Percentiles rank a stretch among this genome's conserved stretches.
Evolutionary conservation across 768 basidiomycete genomes (phyloP).

Genomic region (Mycena venus): DNA sequence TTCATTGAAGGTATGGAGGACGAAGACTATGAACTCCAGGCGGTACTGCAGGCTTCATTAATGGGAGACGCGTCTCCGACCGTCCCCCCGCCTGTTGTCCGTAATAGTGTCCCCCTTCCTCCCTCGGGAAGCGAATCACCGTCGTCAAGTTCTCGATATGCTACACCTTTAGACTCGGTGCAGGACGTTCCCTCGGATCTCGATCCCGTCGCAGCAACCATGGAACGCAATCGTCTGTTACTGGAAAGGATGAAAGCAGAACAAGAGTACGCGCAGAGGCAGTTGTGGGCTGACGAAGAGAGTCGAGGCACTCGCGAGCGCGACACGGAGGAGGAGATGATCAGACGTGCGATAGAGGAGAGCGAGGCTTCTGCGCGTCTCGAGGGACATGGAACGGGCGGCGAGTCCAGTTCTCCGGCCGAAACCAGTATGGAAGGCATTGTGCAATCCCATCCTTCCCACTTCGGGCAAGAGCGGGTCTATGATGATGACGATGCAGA

Average conservation of each 20-base stretch:
- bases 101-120: slow-evolving; percentile 43
- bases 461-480: slow-evolving; percentile 53
- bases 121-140: slow-evolving; percentile 32
- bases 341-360: slow-evolving; percentile 72
- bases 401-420: slow-evolving; percentile 33
- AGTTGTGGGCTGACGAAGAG: slow-evolving; percentile 61
- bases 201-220: slow-evolving; percentile 76
- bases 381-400: slow-evolving; percentile 37
- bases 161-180: slow-evolving; percentile 29
- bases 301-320: slow-evolving; percentile 53
- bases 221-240: slow-evolving; percentile 71
- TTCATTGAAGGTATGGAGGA: slow-evolving; percentile 70
- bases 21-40: slow-evolving; percentile 91
- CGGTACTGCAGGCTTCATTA: slow-evolving; percentile 87
- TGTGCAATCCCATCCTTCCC: slow-evolving; percentile 8
- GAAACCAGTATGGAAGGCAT: slow-evolving; percentile 36
- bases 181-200: slow-evolving; percentile 40
- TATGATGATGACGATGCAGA: slow-evolving; percentile 92
- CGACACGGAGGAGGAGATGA: slow-evolving; percentile 69
- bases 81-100: slow-evolving; percentile 43
- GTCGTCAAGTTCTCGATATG: slow-evolving; percentile 30
- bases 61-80: slow-evolving; percentile 41
- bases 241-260: slow-evolving; percentile 75
- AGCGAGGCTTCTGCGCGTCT: slow-evolving; percentile 61
- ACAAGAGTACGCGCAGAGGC: slow-evolving; percentile 77